Conservation (phyloP, 495 filamentous ascomycete species). For the Neurospora sp. region DNA sequence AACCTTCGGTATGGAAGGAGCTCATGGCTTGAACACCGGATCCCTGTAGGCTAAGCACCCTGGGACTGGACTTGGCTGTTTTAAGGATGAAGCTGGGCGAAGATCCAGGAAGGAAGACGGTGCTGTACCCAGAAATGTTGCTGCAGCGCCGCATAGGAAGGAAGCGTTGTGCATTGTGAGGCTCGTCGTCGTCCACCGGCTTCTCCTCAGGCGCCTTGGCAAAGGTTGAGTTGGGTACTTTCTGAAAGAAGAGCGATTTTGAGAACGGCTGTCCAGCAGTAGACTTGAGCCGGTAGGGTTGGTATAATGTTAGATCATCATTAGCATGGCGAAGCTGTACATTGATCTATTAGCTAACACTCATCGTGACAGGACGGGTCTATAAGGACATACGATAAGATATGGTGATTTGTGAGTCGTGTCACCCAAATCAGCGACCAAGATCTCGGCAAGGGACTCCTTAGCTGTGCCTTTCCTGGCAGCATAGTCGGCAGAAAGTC, state of each 20-base stretch:
- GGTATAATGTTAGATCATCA: slow-evolving; percentile 81
- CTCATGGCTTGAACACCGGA: slow-evolving; percentile 55
- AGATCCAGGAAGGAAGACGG: slow-evolving; percentile 69
- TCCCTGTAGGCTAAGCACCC: slow-evolving; percentile 60
- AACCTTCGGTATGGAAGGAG: slow-evolving; percentile 60
- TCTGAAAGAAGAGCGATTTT: slow-evolving; percentile 58
- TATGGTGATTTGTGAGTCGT: slow-evolving; percentile 57
- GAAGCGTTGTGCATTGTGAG: slow-evolving; percentile 16
- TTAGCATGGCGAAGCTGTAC: slow-evolving; percentile 60
- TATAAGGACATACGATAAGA: slow-evolving; percentile 50
- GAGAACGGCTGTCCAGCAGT: slow-evolving; percentile 22
- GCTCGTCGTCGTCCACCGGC: slow-evolving; percentile 26
- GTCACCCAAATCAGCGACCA: slow-evolving; percentile 81
- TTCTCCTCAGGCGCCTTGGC: slow-evolving; percentile 39
- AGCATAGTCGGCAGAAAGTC: slow-evolving; percentile 58
- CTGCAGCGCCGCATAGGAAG: slow-evolving; percentile 50
- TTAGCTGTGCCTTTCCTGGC: slow-evolving; percentile 58
- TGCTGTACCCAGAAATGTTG: slow-evolving; percentile 63
- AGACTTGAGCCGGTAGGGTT: slow-evolving; percentile 50
- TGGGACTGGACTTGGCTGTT: slow-evolving; percentile 62
- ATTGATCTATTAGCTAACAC: slow-evolving; percentile 2
- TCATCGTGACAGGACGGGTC: background rate
- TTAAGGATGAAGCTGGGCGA: slow-evolving; percentile 73
- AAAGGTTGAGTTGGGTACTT: slow-evolving; percentile 54
- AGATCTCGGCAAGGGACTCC: slow-evolving; percentile 62